Evolutionary conservation across 108 stramenopile species (phyloP).

Genomic region (Nitzschia inconspicua): DNA sequence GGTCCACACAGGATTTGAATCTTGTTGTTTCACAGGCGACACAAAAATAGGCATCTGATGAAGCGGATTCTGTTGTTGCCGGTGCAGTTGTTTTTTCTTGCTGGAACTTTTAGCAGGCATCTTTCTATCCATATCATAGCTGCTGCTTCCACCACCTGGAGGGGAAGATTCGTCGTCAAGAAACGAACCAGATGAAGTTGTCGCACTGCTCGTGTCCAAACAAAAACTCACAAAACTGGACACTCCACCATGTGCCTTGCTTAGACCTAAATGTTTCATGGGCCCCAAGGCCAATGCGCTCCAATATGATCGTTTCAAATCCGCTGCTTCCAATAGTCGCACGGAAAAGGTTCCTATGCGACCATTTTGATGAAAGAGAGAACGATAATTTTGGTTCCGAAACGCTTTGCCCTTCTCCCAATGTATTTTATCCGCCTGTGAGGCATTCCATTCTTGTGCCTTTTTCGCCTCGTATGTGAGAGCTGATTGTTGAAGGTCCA

Average conservation of each 20-base stretch:
- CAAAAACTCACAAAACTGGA: constrained; percentile 51
- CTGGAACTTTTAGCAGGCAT: background rate
- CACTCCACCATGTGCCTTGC: constrained; percentile 68
- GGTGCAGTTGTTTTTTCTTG: constrained; percentile 4
- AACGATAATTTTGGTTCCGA: constrained; percentile 64
- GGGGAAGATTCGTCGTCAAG: background rate
- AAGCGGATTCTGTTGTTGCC: background rate
- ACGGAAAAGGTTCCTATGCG: constrained; percentile 63
- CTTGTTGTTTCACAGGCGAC: constrained; percentile 49
- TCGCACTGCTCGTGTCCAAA: constrained; percentile 34
- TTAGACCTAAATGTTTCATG: constrained; percentile 65
- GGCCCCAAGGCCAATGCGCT: constrained; percentile 69
- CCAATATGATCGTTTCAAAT: constrained; percentile 70
- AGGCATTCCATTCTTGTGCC: constrained; percentile 32
- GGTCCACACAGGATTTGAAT: constrained; percentile 74
- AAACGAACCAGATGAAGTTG: background rate
- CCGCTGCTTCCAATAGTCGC: constrained; percentile 62
- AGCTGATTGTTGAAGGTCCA: background rate
- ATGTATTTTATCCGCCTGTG: constrained; percentile 46
- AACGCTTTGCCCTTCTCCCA: constrained; percentile 41
- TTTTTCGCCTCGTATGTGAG: constrained; percentile 45
- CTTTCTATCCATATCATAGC: background rate
- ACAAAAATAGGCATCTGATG: constrained; percentile 14
- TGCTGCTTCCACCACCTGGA: background rate
- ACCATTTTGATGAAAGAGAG: constrained; percentile 75